Evolutionary conservation across 768 basidiomycete species (phyloP).

Genomic region (Termitomyces sp.): DNA sequence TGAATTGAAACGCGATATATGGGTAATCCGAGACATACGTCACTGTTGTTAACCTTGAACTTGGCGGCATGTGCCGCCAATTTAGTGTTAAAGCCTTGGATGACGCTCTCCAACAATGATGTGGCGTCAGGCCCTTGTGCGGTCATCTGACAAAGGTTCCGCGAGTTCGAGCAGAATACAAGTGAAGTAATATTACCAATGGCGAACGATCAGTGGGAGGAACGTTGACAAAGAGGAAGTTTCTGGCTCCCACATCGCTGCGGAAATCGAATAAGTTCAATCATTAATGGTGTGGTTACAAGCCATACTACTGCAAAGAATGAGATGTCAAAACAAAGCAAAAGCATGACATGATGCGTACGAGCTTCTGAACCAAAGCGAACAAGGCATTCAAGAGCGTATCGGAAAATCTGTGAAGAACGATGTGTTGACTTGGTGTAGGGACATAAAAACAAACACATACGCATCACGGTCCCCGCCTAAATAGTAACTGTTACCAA

Average conservation of each 20-base stretch:
- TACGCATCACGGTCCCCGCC: slow-evolving; percentile 44
- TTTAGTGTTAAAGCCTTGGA: background rate
- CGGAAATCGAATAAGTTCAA: background rate
- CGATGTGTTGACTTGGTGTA: background rate
- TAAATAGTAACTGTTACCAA: slow-evolving; percentile 47
- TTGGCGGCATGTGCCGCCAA: background rate
- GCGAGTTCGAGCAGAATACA: background rate
- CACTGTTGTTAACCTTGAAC: background rate
- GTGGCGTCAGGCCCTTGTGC: background rate
- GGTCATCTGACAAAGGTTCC: background rate
- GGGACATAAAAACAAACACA: slow-evolving; percentile 15
- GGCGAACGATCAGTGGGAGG: background rate
- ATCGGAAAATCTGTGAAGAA: slow-evolving; percentile 36
- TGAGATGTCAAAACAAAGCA: background rate
- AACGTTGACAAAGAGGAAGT: background rate
- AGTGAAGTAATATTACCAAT: no score
- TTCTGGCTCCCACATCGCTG: background rate
- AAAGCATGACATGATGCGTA: slow-evolving; percentile 12
- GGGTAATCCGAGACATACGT: background rate
- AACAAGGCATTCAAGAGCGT: slow-evolving; percentile 45
- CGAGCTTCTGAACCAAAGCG: slow-evolving; percentile 41
- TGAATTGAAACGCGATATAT: background rate
- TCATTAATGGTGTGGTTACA: background rate
- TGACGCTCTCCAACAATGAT: background rate
- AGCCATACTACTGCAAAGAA: background rate